Evolutionary conservation across 2,329 filamentous ascomycete species (phyloP).

Genomic region (Neonectria neomacrospora): DNA sequence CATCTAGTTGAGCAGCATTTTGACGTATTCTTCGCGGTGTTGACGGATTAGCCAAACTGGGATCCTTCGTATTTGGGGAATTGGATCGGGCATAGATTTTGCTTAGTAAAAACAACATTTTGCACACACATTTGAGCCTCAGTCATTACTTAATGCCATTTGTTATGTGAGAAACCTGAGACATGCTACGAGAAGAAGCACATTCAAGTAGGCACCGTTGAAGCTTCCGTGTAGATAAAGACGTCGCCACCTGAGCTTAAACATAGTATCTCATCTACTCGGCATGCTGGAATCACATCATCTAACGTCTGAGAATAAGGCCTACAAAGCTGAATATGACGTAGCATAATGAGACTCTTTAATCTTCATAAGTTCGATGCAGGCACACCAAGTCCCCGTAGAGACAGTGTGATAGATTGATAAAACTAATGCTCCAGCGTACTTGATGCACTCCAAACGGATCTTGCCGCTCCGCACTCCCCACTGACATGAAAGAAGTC

Average conservation of each 20-base stretch:
- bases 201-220: too few relatives aligned
- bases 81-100: neutral
- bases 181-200: too few relatives aligned
- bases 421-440: neutral
- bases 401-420: neutral
- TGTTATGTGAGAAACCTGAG: neutral
- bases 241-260: too few relatives aligned
- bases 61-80: constrained; percentile 40
- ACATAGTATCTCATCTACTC: too few relatives aligned
- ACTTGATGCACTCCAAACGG: neutral
- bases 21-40: neutral
- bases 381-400: neutral
- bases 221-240: too few relatives aligned
- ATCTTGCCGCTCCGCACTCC: neutral
- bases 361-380: too few relatives aligned
- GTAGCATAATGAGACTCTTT: too few relatives aligned
- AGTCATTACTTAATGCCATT: neutral
- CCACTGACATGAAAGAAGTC: neutral
- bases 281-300: too few relatives aligned
- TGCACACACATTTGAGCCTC: neutral
- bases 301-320: too few relatives aligned
- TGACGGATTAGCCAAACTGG: too few relatives aligned
- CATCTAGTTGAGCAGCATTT: constrained; percentile 35
- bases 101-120: neutral
- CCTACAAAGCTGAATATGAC: too few relatives aligned